Evolutionary conservation across 2,329 filamentous ascomycete species (phyloP).

Genomic region (Sporothrix brunneoviolacea): DNA sequence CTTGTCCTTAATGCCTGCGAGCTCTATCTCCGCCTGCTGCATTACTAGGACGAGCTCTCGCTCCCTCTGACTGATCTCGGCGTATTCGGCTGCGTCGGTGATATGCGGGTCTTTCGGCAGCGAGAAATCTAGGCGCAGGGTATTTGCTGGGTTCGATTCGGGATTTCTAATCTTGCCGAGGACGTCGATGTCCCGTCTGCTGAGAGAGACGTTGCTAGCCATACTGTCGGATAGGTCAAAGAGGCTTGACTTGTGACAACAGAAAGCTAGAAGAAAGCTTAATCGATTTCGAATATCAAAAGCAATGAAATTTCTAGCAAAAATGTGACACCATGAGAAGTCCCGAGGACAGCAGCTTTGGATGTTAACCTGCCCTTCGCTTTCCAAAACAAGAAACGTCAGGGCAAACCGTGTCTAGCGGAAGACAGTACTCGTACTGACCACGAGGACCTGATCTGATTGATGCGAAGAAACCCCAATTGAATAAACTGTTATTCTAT

Average conservation of each 20-base stretch:
- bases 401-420: no score
- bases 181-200: constrained; percentile 52
- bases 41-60: constrained; percentile 47
- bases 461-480: no score
- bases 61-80: constrained; percentile 43
- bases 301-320: no score
- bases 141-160: constrained; percentile 51
- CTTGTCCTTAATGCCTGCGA: constrained; percentile 36
- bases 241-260: neutral
- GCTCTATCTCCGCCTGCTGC: constrained; percentile 48
- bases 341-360: no score
- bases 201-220: constrained; percentile 36
- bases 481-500: no score
- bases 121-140: constrained; percentile 47
- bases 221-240: neutral
- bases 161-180: constrained; percentile 63
- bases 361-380: no score
- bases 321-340: no score
- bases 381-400: no score
- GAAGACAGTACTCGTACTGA: no score
- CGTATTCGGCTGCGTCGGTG: constrained; percentile 44
- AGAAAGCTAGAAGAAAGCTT: no score
- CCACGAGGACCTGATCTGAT: no score
- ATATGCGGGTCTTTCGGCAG: constrained; percentile 53
- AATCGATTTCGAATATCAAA: no score